Base-by-base conservation (phyloP, 2,329 filamentous ascomycete species). In the Aspergillus sp. region DNA sequence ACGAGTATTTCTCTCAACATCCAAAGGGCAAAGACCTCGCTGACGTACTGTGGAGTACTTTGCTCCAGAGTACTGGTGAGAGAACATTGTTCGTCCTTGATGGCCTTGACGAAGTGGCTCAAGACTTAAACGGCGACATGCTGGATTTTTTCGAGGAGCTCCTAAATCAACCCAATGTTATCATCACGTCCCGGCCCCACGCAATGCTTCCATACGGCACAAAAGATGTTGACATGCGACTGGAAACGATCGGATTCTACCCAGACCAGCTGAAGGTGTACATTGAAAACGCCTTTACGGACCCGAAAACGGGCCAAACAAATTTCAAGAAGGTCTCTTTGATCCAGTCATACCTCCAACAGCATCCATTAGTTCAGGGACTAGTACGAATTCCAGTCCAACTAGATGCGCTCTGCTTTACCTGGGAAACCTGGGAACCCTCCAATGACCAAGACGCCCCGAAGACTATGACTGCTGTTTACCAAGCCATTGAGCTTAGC, bases 311-410 rank as follows among this genome's bases (percentile, higher is more conserved):
- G 11, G 50, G 53, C 14, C 11, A 57, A 14, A 9, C 9, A 16
- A 47, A 68, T 6, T 60, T 76, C 13, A 46, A 59, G 24, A 49
- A 53, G 3, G 22, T 22, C 22, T 6, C 22, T 3, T 6, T 7
- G 22, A 22, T 22, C 22, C 22, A 22, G 5, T 22, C 22, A 6
- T 77, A 73, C 38, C 60, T 78, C 5, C 4, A 69, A 45, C 6
- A 50, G 0, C 67, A 70, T 53, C 47, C 22, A 49, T 57, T 73
- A 8, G 60, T 78, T 9, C 56, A 69, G 45, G 64, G 57, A 6
- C 65, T 78, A 20, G 63, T 73, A 3, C 71, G 66, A 16, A 76
- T 78, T 41, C 76, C 74, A 0, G 72, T 78, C 52, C 73, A 72
- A 45, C 60, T 79, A 0, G 76, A 78, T 62, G 75, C 75, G 1